Evolutionary conservation across 257 asterid genomes (phyloP), one percentile per base, ranked within the genome.

Genomic region (Craterostigma plantagineum): DNA sequence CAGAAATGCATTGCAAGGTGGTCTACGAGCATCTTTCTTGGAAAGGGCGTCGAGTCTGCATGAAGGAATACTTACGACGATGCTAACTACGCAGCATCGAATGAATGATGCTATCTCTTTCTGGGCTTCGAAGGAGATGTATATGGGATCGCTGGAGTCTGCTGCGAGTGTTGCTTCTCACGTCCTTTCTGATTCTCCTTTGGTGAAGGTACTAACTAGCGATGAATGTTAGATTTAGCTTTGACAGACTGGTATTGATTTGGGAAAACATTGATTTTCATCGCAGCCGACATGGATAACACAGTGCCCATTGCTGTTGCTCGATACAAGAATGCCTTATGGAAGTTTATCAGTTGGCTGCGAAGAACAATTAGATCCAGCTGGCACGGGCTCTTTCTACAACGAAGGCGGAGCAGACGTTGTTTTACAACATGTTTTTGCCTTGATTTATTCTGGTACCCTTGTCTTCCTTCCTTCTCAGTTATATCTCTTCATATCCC

Each of bases 71-170:
- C 67, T 81, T 55, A 52, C 80, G 13, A 76, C 95, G 40, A 73
- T 59, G 66, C 63, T 86, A 49, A 71, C 58, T 0, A 74, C 66
- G 34, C 97, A 86, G 58, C 78, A 71, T 50, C 64, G 97, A 64
- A 86, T 86, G 97, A 71, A 86, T 30, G 68, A 81, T 55, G 81
- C 92, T 33, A 86, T 86, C 51, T 91, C 97, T 44, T 73, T 85
- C 70, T 86, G 97, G 97, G 97, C 92, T 57, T 86, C 97, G 17
- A 86, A 82, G 67, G 97, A 86, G 72, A 86, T 86, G 97, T 86
- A 86, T 59, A 67, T 62, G 53, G 97, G 93, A 48, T 49, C 59
- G 34, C 56, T 86, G 63, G 54, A 67, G 55, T 86, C 97, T 42
- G 71, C 91, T 48, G 55, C 87, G 42, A 42, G 55, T 27, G 95